phyloP scores from a whole-genome alignment of 2,329 filamentous ascomycete genomes.

The Huntiella bhutanensis region DNA sequence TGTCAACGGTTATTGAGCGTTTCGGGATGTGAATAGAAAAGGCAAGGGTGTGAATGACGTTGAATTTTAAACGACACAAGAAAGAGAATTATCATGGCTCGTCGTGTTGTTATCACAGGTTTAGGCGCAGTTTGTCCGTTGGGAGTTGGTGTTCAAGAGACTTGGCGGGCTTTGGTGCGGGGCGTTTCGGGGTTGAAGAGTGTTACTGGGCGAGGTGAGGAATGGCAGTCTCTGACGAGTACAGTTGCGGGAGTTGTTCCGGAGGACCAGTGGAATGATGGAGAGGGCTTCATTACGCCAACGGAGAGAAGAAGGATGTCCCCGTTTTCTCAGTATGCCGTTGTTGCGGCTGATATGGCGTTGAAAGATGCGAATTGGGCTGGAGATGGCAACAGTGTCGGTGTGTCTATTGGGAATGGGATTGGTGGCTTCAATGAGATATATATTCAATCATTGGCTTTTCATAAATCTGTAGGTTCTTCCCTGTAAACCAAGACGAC shows the following conservation, averaged over 20 bases:
- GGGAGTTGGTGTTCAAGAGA: conserved; percentile 56
- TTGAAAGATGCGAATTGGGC: conserved; percentile 66
- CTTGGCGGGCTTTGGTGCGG: conserved; percentile 66
- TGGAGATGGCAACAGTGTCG: conserved; percentile 45
- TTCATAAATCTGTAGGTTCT: conserved; percentile 45
- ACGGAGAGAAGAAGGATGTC: conserved; percentile 61
- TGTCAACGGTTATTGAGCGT: too few species aligned
- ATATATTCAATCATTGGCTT: conserved; percentile 64
- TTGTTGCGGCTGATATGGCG: conserved; percentile 74
- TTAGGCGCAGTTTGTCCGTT: conserved; percentile 68
- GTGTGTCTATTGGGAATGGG: conserved; percentile 83
- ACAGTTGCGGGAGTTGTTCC: conserved; percentile 74
- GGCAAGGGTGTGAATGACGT: too few species aligned
- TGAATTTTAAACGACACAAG: too few species aligned
- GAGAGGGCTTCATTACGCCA: conserved; percentile 31
- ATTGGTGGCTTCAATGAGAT: conserved; percentile 89
- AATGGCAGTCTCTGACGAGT: conserved; percentile 59
- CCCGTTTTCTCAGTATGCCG: conserved; percentile 77
- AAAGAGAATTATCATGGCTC: conserved; percentile 15
- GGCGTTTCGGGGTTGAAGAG: conserved; percentile 67
- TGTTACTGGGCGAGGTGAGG: conserved; percentile 40
- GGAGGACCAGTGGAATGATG: conserved; percentile 27
- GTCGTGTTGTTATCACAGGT: conserved; percentile 68
- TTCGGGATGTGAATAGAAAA: too few species aligned
- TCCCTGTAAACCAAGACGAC: neutral